Evolutionary conservation across 2,329 filamentous ascomycete genomes (phyloP).

Genomic region (Exserohilum rostratum): DNA sequence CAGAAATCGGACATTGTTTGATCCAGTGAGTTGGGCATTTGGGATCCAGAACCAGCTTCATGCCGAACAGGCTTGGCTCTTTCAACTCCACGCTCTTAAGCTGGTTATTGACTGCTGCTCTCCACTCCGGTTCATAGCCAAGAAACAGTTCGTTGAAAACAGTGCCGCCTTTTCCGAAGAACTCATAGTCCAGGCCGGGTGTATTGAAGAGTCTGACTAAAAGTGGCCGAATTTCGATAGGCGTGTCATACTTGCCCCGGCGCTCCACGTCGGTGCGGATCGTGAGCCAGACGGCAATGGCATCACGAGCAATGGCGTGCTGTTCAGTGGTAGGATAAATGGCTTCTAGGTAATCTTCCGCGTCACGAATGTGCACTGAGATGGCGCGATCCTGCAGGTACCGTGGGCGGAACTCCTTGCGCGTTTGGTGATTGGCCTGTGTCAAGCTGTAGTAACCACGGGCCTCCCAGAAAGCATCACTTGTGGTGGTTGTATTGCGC

Average conservation of each 20-base stretch:
- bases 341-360: conserved; percentile 12
- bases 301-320: conserved; percentile 4
- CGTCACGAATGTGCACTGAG: conserved; percentile 17
- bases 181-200: conserved; percentile 13
- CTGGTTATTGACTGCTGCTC: conserved; percentile 4
- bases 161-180: conserved; percentile 10
- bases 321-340: conserved; percentile 5
- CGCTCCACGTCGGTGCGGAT: conserved; percentile 17
- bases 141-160: conserved; percentile 17
- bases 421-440: conserved; percentile 12
- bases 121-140: conserved; percentile 13
- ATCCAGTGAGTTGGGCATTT: conserved; percentile 10
- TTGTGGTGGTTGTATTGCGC: conserved; percentile 3
- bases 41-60: conserved; percentile 11
- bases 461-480: conserved; percentile 8
- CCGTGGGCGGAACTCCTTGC: conserved; percentile 11
- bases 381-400: conserved; percentile 12
- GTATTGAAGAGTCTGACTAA: conserved; percentile 9
- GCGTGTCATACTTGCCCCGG: conserved; percentile 14
- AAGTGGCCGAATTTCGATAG: conserved; percentile 15
- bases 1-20: conserved; percentile 13
- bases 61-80: conserved; percentile 12
- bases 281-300: conserved; percentile 10
- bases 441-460: conserved; percentile 17
- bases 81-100: conserved; percentile 18